These are phyloP conservation scores for Shiraia bambusicola DNA, from an alignment of 2,329 filamentous ascomycete species.

Conservation along the genomic window DNA sequence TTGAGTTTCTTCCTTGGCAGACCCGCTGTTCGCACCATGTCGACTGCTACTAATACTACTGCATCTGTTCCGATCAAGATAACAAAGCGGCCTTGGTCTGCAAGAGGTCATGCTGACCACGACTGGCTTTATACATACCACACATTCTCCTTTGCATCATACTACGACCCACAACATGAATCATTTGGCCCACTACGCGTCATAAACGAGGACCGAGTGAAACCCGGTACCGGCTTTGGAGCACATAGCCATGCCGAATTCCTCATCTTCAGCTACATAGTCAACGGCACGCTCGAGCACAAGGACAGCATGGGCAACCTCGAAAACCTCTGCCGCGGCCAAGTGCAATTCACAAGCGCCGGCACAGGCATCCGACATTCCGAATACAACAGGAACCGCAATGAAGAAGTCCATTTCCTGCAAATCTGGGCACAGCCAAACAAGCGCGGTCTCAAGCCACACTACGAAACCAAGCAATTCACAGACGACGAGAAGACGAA, in stretches of 20 bases:
- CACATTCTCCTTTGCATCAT: conserved; percentile 77
- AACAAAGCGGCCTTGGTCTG: conserved; percentile 69
- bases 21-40: conserved; percentile 41
- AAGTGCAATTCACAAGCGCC: conserved; percentile 89
- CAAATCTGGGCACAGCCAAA: conserved; percentile 89
- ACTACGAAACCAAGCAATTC: conserved; percentile 75
- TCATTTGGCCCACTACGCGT: conserved; percentile 77
- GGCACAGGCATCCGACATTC: conserved; percentile 78
- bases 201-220: conserved; percentile 85
- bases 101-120: conserved; percentile 76
- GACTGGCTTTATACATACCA: conserved; percentile 88
- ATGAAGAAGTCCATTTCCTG: conserved; percentile 76
- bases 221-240: conserved; percentile 73
- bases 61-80: conserved; percentile 57
- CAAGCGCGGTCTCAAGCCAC: conserved; percentile 68
- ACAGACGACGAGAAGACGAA: conserved; percentile 70
- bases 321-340: conserved; percentile 73
- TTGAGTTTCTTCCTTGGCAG: conserved; percentile 40
- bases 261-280: conserved; percentile 86
- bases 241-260: conserved; percentile 84
- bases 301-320: conserved; percentile 76
- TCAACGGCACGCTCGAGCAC: conserved; percentile 84
- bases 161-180: conserved; percentile 66
- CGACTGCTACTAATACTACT: conserved; percentile 36
- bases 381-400: conserved; percentile 74